Evolutionary conservation across 1,139 yeast species (phyloP), one percentile per base, ranked within the genome.

Genomic region (Pichia sp.): DNA sequence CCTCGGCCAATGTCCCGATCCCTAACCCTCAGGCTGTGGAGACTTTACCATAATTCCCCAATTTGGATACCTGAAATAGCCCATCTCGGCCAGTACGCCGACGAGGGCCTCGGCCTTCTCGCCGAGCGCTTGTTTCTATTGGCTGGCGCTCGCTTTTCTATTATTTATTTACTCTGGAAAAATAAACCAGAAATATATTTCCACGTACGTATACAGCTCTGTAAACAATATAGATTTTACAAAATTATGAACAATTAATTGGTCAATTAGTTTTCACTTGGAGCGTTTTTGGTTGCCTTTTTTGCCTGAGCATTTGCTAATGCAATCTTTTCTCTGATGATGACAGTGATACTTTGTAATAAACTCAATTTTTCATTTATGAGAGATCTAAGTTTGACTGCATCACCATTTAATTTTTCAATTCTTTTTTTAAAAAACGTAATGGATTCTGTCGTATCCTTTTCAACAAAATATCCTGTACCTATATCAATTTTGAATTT

Each of bases 391-490:
- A 91, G 70, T 55, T 87, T 89, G 23, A 71, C 71, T 16, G 86
- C 72, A 60, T 91, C 96, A 45, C 74, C 76, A 45, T 70, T 77
- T 54, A 93, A 66, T 50, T 88, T 89, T 22, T 68, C 68, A 40
- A 88, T 76, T 64, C 93, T 87, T 43, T 70, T 70, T 45, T 80
- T 76, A 61, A 87, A 91, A 54, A 88, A 94, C 42, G 64, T 64
- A 50, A 76, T 68, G 4, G 96, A 85, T 35, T 85, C 89, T 6
- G 65, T 67, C 0, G 78, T 74, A 44, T 64, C 64, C 64, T 91
- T 93, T 54, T 87, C 96, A 24, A 88, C 93, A 59, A 76, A 91
- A 62, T 91, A 91, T 2, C 97, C 97, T 0, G 98, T 91, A 26
- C 99, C 99, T 32, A 91, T 81, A 59, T 91, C 99, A 15, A 93